Evolutionary conservation across 441 rosid species (phyloP), one percentile per base, ranked within the genome.

Genomic region (Francoa sonchifolia): DNA sequence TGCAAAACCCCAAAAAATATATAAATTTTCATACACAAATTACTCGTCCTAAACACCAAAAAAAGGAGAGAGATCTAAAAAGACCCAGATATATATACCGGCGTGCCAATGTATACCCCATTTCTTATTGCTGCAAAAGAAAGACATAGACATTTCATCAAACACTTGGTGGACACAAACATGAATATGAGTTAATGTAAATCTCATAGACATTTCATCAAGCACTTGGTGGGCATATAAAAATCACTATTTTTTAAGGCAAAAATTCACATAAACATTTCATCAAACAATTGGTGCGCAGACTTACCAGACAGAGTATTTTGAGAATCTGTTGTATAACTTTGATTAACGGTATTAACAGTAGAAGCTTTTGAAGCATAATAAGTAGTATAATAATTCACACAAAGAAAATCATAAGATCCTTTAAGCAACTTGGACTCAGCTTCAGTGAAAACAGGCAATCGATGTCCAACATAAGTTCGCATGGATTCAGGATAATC

Each of bases 101-200:
- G 35, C n/a, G 63, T 41, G 0, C 73, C 73, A 23, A 71, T 61
- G 0, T 40, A 50, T 9, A 73, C 31, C 1, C 73, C 79, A 35
- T 66, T 41, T 1, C 66, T 59, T 17, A 35, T 51, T 11, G 31
- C 79, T 73, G 21, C 31, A 25, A 6, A 5, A 16, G 33, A 6
- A 34, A 15, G 2, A 5, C 19, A 42, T 36, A 3, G 19, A 28
- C 5, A 14, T n/a, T n/a, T n/a, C n/a, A n/a, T n/a, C n/a, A n/a
- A n/a, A n/a, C n/a, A n/a, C n/a, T n/a, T n/a, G n/a, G n/a, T n/a
- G n/a, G n/a, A n/a, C n/a, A n/a, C n/a, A n/a, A n/a, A n/a, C n/a
- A n/a, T n/a, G n/a, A n/a, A n/a, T n/a, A n/a, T n/a, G n/a, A n/a
- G n/a, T n/a, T n/a, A n/a, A n/a, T n/a, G n/a, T n/a, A n/a, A n/a